phyloP scores from a whole-genome alignment of 352 stramenopile species.

The Pythium dissimile region DNA sequence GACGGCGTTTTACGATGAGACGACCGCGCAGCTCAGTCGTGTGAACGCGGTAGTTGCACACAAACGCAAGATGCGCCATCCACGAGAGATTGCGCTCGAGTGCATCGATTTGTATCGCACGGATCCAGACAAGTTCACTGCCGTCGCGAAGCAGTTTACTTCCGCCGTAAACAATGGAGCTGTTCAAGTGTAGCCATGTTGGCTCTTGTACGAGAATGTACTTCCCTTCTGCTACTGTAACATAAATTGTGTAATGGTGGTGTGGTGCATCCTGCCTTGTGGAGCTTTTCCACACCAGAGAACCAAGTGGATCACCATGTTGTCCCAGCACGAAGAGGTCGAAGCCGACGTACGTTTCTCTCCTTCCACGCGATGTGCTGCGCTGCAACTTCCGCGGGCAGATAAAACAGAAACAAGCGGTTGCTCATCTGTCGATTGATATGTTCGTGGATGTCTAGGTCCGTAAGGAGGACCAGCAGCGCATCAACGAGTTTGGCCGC shows the following conservation, averaged over 20 bases:
- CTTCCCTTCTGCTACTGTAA: not conserved
- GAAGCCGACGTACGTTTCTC: conserved; percentile 64
- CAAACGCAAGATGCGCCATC: conserved; percentile 33
- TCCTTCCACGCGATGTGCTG: not conserved
- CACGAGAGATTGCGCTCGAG: conserved; percentile 46
- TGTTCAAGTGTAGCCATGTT: not conserved
- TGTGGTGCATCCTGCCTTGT: conserved; percentile 15
- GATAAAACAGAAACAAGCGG: not conserved
- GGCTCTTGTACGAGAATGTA: not conserved
- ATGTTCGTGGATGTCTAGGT: conserved; percentile 61
- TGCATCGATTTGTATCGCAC: conserved; percentile 46
- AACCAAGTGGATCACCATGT: conserved; percentile 37
- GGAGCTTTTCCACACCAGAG: not conserved
- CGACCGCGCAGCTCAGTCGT: conserved; percentile 9
- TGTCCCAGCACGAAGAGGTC: conserved; percentile 79
- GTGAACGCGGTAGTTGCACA: conserved; percentile 10
- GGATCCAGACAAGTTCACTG: conserved; percentile 31
- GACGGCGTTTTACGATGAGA: conserved; percentile 41
- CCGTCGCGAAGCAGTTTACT: conserved; percentile 35
- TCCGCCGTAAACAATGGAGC: not conserved
- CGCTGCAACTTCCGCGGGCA: not conserved
- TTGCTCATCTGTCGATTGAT: not conserved
- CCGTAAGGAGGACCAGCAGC: conserved; percentile 94
- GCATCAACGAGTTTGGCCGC: conserved; percentile 97
- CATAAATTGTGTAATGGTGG: not conserved